phyloP scores from a whole-genome alignment of 257 asterid genomes.

The Vinca minor region DNA sequence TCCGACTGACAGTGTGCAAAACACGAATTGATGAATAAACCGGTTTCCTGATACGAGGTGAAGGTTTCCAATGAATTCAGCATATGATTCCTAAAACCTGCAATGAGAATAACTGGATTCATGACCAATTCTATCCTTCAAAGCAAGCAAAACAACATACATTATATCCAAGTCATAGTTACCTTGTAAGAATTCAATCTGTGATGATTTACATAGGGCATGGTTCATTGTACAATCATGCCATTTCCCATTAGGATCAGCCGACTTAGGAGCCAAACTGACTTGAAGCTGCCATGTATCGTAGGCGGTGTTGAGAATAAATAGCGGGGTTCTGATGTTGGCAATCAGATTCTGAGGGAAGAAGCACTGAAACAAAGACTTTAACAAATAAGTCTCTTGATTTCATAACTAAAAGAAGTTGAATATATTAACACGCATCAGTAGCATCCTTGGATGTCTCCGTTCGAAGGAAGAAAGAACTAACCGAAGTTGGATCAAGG shows the following conservation, averaged over 20 bases:
- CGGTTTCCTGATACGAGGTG: slow-evolving; percentile 37
- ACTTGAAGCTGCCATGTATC: slow-evolving; percentile 98
- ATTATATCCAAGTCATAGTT: neutral
- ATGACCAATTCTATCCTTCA: neutral
- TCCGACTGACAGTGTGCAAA: slow-evolving; percentile 97
- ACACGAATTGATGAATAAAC: slow-evolving; percentile 80
- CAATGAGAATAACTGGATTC: neutral
- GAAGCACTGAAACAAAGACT: slow-evolving; percentile 56
- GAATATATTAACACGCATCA: neutral
- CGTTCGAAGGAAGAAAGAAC: neutral
- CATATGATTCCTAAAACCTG: slow-evolving; percentile 61
- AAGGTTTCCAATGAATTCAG: slow-evolving; percentile 46
- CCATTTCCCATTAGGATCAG: slow-evolving; percentile 73
- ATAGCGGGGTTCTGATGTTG: slow-evolving; percentile 66
- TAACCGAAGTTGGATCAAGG: slow-evolving; percentile 21
- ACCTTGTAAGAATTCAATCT: slow-evolving; percentile 68
- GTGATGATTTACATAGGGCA: slow-evolving; percentile 46
- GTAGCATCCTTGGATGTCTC: neutral
- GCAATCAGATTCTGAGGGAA: slow-evolving; percentile 76
- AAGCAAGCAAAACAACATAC: slow-evolving; percentile 9
- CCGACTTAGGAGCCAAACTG: slow-evolving; percentile 61
- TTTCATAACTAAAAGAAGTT: neutral
- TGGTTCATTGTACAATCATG: slow-evolving; percentile 47
- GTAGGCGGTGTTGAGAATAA: slow-evolving; percentile 82
- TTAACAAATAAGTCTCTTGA: neutral